These are phyloP conservation scores for Mitragyna speciosa DNA, from an alignment of 257 asterid genomes.

Conservation along the genomic window DNA sequence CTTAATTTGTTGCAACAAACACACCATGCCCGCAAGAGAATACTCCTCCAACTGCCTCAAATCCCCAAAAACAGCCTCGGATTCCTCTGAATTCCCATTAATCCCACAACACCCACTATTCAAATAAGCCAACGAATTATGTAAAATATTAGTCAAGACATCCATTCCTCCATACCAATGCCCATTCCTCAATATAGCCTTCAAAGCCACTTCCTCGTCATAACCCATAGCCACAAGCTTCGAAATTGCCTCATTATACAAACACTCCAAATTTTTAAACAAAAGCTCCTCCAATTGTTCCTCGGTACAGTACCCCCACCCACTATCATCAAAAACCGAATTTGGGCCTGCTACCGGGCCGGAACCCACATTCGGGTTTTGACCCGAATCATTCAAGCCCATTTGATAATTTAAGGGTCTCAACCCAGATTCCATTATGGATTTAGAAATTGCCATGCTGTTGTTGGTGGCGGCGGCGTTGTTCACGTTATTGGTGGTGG, in stretches of 20 bases:
- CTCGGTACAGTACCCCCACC: slow-evolving; percentile 46
- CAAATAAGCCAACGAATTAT: slow-evolving; percentile 68
- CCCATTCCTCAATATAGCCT: slow-evolving; percentile 72
- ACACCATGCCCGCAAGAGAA: slow-evolving; percentile 82
- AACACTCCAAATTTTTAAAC: slow-evolving; percentile 57
- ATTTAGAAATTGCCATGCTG: slow-evolving; percentile 27
- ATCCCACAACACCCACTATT: slow-evolving; percentile 43
- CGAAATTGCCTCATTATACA: slow-evolving; percentile 59
- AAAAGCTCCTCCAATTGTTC: slow-evolving; percentile 64
- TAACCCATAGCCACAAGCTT: slow-evolving; percentile 68
- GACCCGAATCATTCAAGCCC: slow-evolving; percentile 21
- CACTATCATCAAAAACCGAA: slow-evolving; percentile 29
- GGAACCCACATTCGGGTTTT: slow-evolving; percentile 3
- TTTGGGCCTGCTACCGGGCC: slow-evolving; percentile 12
- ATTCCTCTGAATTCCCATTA: slow-evolving; percentile 38
- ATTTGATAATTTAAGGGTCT: slow-evolving; percentile 24
- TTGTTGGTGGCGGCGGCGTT: not conserved
- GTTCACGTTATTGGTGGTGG: slow-evolving; percentile 7
- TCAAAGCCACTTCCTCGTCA: slow-evolving; percentile 66
- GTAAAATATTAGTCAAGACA: slow-evolving; percentile 72
- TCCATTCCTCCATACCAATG: slow-evolving; percentile 90
- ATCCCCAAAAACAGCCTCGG: slow-evolving; percentile 51
- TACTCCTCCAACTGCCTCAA: slow-evolving; percentile 82
- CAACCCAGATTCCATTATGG: slow-evolving; percentile 33
- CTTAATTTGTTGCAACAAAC: slow-evolving; percentile 79